These are phyloP conservation scores for Fusarium nodosum DNA, from an alignment of 2,329 filamentous ascomycete genomes.

Conservation along the genomic window DNA sequence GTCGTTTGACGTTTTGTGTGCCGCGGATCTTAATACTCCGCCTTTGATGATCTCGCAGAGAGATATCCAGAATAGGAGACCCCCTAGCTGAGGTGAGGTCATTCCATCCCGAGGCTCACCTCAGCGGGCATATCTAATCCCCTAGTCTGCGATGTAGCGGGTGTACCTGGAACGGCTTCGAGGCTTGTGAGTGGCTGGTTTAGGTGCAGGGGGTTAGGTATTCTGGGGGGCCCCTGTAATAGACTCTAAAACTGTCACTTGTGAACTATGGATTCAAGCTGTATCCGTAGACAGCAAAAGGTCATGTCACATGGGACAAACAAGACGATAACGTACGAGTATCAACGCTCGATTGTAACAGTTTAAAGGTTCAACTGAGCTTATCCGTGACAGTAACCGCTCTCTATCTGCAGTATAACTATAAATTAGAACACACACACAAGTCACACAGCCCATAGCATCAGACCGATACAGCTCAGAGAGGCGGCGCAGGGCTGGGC, in stretches of 20 bases:
- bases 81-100: constrained; percentile 17
- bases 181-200: constrained; percentile 31
- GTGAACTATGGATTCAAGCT: too few species aligned
- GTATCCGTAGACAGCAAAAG: too few species aligned
- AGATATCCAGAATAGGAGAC: constrained; percentile 6
- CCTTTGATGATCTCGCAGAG: constrained; percentile 2
- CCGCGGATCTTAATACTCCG: constrained; percentile 28
- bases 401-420: constrained; percentile 1
- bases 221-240: background rate
- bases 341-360: background rate
- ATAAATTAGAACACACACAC: constrained; percentile 2
- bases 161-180: constrained; percentile 28
- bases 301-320: constrained; percentile 11
- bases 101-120: constrained; percentile 19
- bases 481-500: constrained; percentile 40
- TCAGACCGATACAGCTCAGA: constrained; percentile 30
- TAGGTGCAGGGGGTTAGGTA: constrained; percentile 1
- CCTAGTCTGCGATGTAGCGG: constrained; percentile 2
- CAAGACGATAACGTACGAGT: background rate
- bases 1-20: background rate
- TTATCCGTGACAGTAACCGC: background rate
- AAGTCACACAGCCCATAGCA: constrained; percentile 5
- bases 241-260: constrained; percentile 1
- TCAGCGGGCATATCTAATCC: background rate
- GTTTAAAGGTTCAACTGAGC: background rate